These are phyloP conservation scores for Terana coerulea DNA, from an alignment of 768 basidiomycete genomes.

Conservation along the genomic window DNA sequence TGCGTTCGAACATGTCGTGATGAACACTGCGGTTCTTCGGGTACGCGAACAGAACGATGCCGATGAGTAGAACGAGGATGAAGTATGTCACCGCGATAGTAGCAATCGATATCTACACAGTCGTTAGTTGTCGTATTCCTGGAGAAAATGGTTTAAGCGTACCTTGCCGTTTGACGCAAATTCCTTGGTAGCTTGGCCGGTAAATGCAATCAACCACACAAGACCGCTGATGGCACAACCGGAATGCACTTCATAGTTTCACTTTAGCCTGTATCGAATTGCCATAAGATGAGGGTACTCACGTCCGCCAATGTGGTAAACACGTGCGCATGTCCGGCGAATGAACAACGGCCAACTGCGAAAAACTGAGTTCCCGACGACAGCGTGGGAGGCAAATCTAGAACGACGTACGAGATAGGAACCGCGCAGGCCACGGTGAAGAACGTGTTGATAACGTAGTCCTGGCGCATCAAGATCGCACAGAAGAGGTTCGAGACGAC, in stretches of 20 bases:
- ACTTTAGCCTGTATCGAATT: slow-evolving; percentile 34
- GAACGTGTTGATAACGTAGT: slow-evolving; percentile 57
- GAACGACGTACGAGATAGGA: slow-evolving; percentile 40
- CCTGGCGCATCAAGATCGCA: slow-evolving; percentile 42
- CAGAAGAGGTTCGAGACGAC: slow-evolving; percentile 41
- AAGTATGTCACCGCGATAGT: slow-evolving; percentile 50
- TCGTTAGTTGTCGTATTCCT: slow-evolving; percentile 14
- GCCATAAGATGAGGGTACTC: slow-evolving; percentile 13
- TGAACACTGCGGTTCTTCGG: slow-evolving; percentile 42
- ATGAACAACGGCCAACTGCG: slow-evolving; percentile 53
- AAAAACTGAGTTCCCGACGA: slow-evolving; percentile 18
- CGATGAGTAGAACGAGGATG: slow-evolving; percentile 43
- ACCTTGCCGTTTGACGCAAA: slow-evolving; percentile 32
- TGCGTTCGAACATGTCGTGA: slow-evolving; percentile 52
- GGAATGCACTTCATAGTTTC: slow-evolving; percentile 51
- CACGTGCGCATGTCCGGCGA: slow-evolving; percentile 49
- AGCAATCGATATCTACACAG: slow-evolving; percentile 40
- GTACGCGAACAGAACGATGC: slow-evolving; percentile 49
- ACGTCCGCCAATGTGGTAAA: slow-evolving; percentile 56
- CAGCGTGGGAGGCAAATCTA: neutral
- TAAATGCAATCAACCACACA: slow-evolving; percentile 49
- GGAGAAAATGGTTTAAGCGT: slow-evolving; percentile 28
- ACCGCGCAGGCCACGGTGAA: slow-evolving; percentile 50
- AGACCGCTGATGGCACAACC: slow-evolving; percentile 53
- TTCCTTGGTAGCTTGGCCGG: slow-evolving; percentile 49